These are phyloP conservation scores for Haplosporangium sp. DNA, from an alignment of 371 early-diverging fungal genomes.

Conservation along the genomic window DNA sequence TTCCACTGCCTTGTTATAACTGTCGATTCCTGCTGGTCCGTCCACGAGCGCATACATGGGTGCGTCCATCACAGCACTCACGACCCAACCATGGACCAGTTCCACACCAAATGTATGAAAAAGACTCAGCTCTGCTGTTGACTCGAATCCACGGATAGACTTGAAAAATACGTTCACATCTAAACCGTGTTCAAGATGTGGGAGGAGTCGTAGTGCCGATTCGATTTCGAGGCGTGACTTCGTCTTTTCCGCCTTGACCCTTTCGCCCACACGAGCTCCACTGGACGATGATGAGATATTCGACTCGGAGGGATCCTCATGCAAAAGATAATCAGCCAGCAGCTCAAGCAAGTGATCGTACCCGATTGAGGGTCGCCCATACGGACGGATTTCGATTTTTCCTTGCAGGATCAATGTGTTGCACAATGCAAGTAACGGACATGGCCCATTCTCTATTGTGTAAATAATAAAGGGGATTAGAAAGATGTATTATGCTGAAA, in stretches of 20 bases:
- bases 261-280: conserved; percentile 18
- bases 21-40: conserved; percentile 55
- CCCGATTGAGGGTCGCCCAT: conserved; percentile 67
- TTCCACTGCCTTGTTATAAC: conserved; percentile 87
- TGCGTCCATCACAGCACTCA: conserved; percentile 75
- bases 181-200: conserved; percentile 65
- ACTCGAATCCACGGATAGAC: conserved; percentile 81
- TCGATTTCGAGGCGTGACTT: conserved; percentile 49
- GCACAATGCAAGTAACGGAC: conserved; percentile 88
- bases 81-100: conserved; percentile 93
- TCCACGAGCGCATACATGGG: conserved; percentile 69
- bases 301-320: conserved; percentile 26
- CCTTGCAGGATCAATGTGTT: conserved; percentile 87
- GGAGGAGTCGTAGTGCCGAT: conserved; percentile 60
- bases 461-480: conserved; percentile 12
- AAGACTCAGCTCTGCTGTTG: conserved; percentile 75
- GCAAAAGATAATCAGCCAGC: conserved; percentile 78
- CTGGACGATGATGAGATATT: conserved; percentile 12
- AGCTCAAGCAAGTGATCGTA: conserved; percentile 78
- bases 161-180: conserved; percentile 90
- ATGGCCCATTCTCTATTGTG: conserved; percentile 85
- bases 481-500: background rate
- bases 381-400: conserved; percentile 70
- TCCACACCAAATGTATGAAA: conserved; percentile 85
- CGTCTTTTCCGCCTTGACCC: conserved; percentile 25